Base-by-base conservation (phyloP, 805 yeast species). In the Danielia oregonensis region DNA sequence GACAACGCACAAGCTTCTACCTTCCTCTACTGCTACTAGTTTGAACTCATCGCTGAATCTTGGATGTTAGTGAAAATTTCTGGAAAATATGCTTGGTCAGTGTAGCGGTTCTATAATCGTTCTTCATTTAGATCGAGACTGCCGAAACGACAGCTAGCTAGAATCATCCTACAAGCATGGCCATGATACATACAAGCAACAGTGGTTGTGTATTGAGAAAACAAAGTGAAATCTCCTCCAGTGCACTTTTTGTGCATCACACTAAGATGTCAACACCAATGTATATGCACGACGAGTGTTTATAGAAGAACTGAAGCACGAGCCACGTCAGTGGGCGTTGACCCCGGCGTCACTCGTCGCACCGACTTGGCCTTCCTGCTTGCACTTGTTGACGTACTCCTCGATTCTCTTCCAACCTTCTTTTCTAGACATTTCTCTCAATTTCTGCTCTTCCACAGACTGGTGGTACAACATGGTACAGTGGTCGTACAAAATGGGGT, bases 401-500 rank as follows among this genome's bases (percentile, higher is more conserved):
- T 85, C 87, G 35, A 85, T 68, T 46, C 73, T 69, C 44, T 69
- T 72, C 94, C 94, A 85, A 37, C 80, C 83, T 45, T 76, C 78
- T 46, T 73, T 74, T 45, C 86, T 71, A 24, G 79, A 72, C 26
- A 68, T 65, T 46, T 78, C 80, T 36, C 83, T 70, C 46, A 75
- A 75, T 46, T 74, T 75, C 54, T 82, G 86, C 46, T 82, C 88
- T 49, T 79, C 85, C 40, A 83, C 67, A 32, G 85, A 79, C 49
- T 86, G 86, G 49, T 87, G 82, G 59, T 88, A 88, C 43, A 86
- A 62, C 49, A 86, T 74, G n/a, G 94, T 84, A 56, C 97, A 91
- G 55, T 88, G 89, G 57, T 89, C 96, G 61, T 86, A 93, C 17
- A 91, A 69, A 6, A 82, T 80, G 11, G 96, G 95, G 57, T 89